Evolutionary conservation across 164 flowering plant species (phyloP), one percentile per base, ranked within the genome.

Genomic region (Amborella trichopoda): DNA sequence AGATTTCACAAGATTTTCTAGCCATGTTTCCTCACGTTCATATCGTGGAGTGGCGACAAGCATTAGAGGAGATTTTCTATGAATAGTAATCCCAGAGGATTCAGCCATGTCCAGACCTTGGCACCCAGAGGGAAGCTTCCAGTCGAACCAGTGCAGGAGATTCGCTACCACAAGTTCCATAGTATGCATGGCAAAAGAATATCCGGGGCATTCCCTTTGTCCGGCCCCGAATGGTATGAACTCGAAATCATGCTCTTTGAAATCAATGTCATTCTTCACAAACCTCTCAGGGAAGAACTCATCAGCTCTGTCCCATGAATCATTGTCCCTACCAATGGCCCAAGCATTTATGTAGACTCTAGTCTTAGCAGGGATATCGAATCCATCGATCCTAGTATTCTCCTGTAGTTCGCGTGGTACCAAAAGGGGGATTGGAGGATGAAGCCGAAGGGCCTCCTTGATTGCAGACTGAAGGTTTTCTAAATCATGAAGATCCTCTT

Each of bases 221-320:
- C 65, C 60, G 6, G 64, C 45, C 3, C 64, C 59, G 32, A 53
- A 60, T 3, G 64, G 59, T n/a, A 48, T 25, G 0, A 42, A 28
- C 49, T 43, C 44, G 22, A 49, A n/a, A n/a, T n/a, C n/a, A n/a
- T n/a, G n/a, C n/a, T n/a, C n/a, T n/a, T n/a, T n/a, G n/a, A n/a
- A n/a, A 55, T 18, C 40, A 17, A 4, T 17, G 54, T 4, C 54
- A 34, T 27, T 19, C 1, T 38, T n/a, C 30, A 16, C 34, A 38
- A 16, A 48, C 40, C 1, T 48, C 19, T 19, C 26, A 44, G 44
- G 10, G 25, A 14, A n/a, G n/a, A n/a, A n/a, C n/a, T n/a, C n/a
- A n/a, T n/a, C n/a, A n/a, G n/a, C n/a, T n/a, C n/a, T n/a, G 2
- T 6, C 21, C 53, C 53, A 49, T 2, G 16, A 23, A 4, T 27